These are phyloP conservation scores for Chlorella sp. DNA, from an alignment of 139 green algal genomes.

Conservation along the genomic window DNA sequence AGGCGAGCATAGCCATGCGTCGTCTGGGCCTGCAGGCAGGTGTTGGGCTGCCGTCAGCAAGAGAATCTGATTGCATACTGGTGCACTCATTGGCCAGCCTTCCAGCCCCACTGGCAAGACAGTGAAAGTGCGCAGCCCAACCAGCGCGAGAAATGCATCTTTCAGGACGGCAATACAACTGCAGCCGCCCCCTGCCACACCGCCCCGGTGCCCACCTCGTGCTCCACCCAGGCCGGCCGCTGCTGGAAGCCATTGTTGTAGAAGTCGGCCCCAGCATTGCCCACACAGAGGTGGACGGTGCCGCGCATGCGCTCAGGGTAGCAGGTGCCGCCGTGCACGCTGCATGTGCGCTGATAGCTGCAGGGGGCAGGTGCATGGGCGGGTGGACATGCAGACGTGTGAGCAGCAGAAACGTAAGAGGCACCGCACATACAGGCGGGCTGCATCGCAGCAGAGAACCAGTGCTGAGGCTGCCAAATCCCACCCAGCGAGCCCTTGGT, in stretches of 20 bases:
- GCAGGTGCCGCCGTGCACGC: neutral
- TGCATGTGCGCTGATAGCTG: conserved; percentile 69
- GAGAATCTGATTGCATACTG: too few relatives aligned
- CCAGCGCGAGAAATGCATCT: too few relatives aligned
- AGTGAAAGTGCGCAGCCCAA: too few relatives aligned
- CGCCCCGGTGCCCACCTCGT: neutral
- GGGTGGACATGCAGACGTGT: neutral
- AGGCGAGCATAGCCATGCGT: neutral
- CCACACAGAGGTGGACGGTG: conserved; percentile 8
- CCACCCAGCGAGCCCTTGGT: too few relatives aligned
- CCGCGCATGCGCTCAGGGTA: neutral
- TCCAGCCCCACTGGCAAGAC: too few relatives aligned
- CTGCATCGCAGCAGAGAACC: too few relatives aligned
- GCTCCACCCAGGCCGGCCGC: neutral
- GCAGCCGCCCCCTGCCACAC: neutral
- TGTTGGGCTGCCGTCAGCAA: too few relatives aligned
- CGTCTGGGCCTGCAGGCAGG: neutral
- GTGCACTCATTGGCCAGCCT: too few relatives aligned
- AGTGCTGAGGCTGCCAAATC: too few relatives aligned
- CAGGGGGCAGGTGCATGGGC: neutral
- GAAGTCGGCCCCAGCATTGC: neutral
- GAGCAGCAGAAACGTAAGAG: too few relatives aligned
- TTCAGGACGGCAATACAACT: neutral
- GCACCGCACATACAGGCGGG: too few relatives aligned
- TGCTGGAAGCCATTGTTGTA: neutral